Base-by-base conservation (phyloP, 352 stramenopile genomes). In the Phytophthora litchii region DNA sequence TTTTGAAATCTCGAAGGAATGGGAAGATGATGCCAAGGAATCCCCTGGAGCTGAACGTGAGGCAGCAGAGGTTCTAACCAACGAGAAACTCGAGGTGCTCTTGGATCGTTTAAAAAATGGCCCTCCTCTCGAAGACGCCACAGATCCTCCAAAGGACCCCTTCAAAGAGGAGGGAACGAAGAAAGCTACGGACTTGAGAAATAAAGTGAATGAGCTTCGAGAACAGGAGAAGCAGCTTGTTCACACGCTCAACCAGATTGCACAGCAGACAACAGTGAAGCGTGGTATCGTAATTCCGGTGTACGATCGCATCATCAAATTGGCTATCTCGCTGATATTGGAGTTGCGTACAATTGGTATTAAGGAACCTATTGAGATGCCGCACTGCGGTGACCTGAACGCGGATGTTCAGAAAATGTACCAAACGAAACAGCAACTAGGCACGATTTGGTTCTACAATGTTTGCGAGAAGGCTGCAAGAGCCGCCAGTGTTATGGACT, bases 271-370 rank as follows among this genome's bases (percentile, higher is more conserved):
- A 48, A 68, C 62, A 9, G 60, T 66, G 50, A 65, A 72, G 29
- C 66, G 78, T 19, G 78, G 78, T 40, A 78, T 88, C 17, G 59
- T 88, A 12, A 66, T 88, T 47, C 73, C 78, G 21, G 61, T 88
- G 14, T 83, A 80, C 45, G 74, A 83, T 37, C 53, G 47, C 19
- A 67, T 77, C 38, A 74, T 76, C 13, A 47, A 69, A 43, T 53
- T 88, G 7, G 75, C 70, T 19, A 55, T 76, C 5, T 85, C 78
- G 6, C 53, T 88, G 31, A 60, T 88, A 29, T 65, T 82, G 44
- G 67, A 80, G 31, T 52, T 86, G 21, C 70, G 75, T 16, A 64
- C 42, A 3, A 64, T 72, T 14, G 60, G 77, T 5, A 64, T 83
- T 14, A 67, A 64, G 16, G 21, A 83, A 21, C 73, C 78, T 34